phyloP scores from a whole-genome alignment of 108 stramenopile genomes.

The Skeletonema tropicum region DNA sequence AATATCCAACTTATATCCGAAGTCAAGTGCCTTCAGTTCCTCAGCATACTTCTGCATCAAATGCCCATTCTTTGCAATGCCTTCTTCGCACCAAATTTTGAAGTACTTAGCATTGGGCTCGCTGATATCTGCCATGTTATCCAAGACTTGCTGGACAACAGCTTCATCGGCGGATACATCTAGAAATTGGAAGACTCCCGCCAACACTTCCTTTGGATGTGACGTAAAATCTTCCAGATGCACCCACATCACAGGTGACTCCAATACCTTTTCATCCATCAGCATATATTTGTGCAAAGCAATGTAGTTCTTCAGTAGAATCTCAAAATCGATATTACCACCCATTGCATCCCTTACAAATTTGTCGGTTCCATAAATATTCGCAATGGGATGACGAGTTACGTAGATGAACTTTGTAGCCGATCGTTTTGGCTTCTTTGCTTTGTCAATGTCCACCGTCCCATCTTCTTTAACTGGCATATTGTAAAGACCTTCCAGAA shows the following conservation, averaged over 20 bases:
- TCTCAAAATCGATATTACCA: slow-evolving; percentile 11
- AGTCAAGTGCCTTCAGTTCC: slow-evolving; percentile 10
- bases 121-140: not conserved
- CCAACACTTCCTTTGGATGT: slow-evolving; percentile 8
- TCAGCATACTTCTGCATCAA: slow-evolving; percentile 1
- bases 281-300: slow-evolving; percentile 18
- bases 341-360: slow-evolving; percentile 14
- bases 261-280: slow-evolving; percentile 11
- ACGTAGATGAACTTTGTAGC: slow-evolving; percentile 25
- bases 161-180: not conserved
- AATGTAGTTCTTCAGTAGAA: slow-evolving; percentile 21
- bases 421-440: slow-evolving; percentile 7
- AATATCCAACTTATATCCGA: slow-evolving; percentile 7
- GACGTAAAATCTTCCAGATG: slow-evolving; percentile 13
- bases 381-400: slow-evolving; percentile 31
- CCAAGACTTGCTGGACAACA: slow-evolving; percentile 4
- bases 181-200: slow-evolving; percentile 4
- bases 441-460: not conserved
- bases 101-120: slow-evolving; percentile 5
- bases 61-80: slow-evolving; percentile 5
- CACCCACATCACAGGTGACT: slow-evolving; percentile 13
- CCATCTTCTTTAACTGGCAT: slow-evolving; percentile 18
- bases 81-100: slow-evolving; percentile 8
- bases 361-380: not conserved
- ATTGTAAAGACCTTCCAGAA: slow-evolving; percentile 26